These are phyloP conservation scores for Monosporozyma siamensis DNA, from an alignment of 805 yeast genomes.

Conservation along the genomic window DNA sequence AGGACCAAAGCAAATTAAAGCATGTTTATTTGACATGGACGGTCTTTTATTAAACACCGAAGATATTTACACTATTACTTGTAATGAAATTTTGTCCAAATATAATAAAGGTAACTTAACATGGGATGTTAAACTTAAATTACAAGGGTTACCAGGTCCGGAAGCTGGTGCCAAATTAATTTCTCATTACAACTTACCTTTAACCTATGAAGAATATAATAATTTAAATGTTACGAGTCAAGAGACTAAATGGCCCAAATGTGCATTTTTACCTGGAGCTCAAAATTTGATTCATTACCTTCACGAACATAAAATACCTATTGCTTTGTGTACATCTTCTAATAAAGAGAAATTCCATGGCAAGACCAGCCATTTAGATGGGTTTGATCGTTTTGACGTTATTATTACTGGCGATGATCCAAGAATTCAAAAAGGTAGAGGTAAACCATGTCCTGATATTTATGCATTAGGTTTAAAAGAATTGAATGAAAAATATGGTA, in stretches of 20 bases:
- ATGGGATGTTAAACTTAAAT: conserved; percentile 80
- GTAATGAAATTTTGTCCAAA: conserved; percentile 53
- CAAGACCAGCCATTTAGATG: conserved; percentile 64
- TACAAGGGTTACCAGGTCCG: conserved; percentile 89
- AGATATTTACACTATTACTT: conserved; percentile 75
- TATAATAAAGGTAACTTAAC: conserved; percentile 74
- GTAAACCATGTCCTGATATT: conserved; percentile 91
- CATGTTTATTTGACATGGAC: conserved; percentile 68
- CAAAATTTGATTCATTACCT: conserved; percentile 52
- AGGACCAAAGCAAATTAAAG: conserved; percentile 15
- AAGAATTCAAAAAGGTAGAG: conserved; percentile 73
- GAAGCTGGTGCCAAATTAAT: conserved; percentile 59
- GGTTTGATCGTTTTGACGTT: conserved; percentile 59
- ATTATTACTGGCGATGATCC: conserved; percentile 84
- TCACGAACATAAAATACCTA: conserved; percentile 48
- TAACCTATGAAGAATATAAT: conserved; percentile 56
- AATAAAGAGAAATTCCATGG: conserved; percentile 46
- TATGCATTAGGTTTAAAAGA: conserved; percentile 74
- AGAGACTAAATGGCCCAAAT: conserved; percentile 47
- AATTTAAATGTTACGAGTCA: conserved; percentile 44
- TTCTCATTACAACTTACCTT: conserved; percentile 57
- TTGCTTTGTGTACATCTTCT: conserved; percentile 89
- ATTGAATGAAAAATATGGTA: conserved; percentile 46
- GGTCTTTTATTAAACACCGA: conserved; percentile 90
- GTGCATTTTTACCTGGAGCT: conserved; percentile 79